Conservation (phyloP, 768 basidiomycete species). For the Termitomyces sp. region DNA sequence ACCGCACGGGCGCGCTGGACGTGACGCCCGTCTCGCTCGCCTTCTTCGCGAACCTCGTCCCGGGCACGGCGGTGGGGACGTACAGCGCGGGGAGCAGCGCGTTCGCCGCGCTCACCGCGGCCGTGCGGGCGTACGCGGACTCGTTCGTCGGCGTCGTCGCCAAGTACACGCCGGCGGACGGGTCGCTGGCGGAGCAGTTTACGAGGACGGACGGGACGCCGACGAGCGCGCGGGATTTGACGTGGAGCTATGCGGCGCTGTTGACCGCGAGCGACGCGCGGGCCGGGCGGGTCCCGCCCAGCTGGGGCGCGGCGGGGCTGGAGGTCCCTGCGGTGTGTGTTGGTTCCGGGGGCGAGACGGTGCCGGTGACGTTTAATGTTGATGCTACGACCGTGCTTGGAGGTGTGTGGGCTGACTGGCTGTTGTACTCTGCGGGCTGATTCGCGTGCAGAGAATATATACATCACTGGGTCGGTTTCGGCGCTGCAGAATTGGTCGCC, state of each 20-base stretch:
- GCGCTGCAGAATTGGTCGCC: conserved; percentile 60
- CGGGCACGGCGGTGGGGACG: conserved; percentile 43
- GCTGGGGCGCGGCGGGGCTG: conserved; percentile 66
- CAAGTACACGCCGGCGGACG: conserved; percentile 57
- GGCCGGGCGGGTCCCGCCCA: conserved; percentile 36
- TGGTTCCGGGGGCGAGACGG: conserved; percentile 24
- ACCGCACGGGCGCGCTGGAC: conserved; percentile 37
- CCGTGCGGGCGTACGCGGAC: conserved; percentile 56
- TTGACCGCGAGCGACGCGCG: conserved; percentile 55
- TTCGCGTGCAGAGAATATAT: conserved; percentile 50
- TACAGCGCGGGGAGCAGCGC: conserved; percentile 42
- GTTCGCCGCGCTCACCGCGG: conserved; percentile 42
- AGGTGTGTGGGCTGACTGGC: conserved; percentile 29
- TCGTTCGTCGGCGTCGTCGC: conserved; percentile 52
- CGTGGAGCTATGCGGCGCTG: conserved; percentile 74
- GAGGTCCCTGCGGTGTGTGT: conserved; percentile 41
- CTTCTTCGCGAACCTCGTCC: conserved; percentile 61
- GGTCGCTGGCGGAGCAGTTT: conserved; percentile 64
- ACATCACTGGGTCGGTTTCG: conserved; percentile 53
- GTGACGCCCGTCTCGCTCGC: conserved; percentile 58
- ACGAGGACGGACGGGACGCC: conserved; percentile 42
- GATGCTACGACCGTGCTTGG: conserved; percentile 49
- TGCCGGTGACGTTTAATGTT: conserved; percentile 62
- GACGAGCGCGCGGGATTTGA: conserved; percentile 59
- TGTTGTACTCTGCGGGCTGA: background rate